Evolutionary conservation across 2,329 filamentous ascomycete species (phyloP).

Genomic region (Colletotrichum australisinense): DNA sequence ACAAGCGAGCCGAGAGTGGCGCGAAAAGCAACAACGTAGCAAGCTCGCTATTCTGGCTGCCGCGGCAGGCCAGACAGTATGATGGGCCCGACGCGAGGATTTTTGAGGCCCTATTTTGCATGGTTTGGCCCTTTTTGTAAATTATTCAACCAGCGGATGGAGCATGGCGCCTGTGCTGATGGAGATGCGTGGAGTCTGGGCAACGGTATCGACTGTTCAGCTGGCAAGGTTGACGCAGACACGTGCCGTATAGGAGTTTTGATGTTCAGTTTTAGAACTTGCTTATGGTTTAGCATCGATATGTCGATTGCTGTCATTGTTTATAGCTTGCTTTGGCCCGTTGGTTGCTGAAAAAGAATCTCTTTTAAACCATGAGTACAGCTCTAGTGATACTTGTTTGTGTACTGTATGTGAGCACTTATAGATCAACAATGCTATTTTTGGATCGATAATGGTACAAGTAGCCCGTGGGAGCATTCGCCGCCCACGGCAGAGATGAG

Average conservation of each 20-base stretch:
- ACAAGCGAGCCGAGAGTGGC: conserved; percentile 70
- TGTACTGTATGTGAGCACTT: neutral
- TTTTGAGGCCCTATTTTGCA: neutral
- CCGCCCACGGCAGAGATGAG: too few relatives aligned
- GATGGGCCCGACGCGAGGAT: neutral
- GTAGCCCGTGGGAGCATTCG: neutral
- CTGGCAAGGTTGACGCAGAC: neutral
- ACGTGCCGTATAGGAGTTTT: neutral
- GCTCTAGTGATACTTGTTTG: neutral
- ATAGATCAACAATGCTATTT: neutral
- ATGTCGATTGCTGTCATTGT: neutral
- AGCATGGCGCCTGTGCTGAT: neutral
- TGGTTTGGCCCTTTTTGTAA: neutral
- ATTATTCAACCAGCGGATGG: conserved; percentile 2
- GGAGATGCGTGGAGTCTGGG: conserved; percentile 7
- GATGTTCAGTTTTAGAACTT: neutral
- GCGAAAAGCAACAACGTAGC: conserved; percentile 65
- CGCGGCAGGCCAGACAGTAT: conserved; percentile 6
- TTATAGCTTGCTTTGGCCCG: neutral
- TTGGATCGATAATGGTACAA: neutral
- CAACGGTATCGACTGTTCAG: neutral
- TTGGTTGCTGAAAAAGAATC: neutral
- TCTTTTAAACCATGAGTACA: neutral
- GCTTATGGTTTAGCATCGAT: neutral
- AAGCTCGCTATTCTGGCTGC: conserved; percentile 37